These are phyloP conservation scores for Murraya paniculata DNA, from an alignment of 345 rosid species.

Conservation along the genomic window DNA sequence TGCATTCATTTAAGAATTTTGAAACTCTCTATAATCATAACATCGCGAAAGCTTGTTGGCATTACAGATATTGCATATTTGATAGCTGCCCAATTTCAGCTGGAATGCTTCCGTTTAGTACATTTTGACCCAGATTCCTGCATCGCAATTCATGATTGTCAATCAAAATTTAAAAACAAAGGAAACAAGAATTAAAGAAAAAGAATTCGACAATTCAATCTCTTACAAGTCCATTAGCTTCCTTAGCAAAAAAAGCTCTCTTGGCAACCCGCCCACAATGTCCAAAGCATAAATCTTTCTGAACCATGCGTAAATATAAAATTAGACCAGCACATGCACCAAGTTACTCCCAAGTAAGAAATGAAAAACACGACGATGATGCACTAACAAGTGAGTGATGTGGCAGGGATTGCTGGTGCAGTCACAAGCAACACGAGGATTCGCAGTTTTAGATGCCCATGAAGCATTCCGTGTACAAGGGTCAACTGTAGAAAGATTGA, in stretches of 20 bases:
- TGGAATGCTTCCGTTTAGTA: constrained; percentile 46
- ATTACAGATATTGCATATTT: constrained; percentile 58
- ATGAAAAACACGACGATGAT: not conserved
- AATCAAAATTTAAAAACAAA: not conserved
- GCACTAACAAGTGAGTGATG: constrained; percentile 45
- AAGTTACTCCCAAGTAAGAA: not conserved
- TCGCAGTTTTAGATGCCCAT: constrained; percentile 35
- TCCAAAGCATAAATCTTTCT: constrained; percentile 66
- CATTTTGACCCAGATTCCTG: constrained; percentile 59
- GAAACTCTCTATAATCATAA: not conserved
- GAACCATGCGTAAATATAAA: constrained; percentile 11
- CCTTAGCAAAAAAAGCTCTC: constrained; percentile 44
- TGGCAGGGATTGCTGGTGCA: constrained; percentile 45
- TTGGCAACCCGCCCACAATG: constrained; percentile 47
- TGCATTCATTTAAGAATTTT: not conserved
- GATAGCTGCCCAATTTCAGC: constrained; percentile 44
- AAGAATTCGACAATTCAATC: not conserved
- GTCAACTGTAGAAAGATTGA: constrained; percentile 33
- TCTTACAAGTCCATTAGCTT: constrained; percentile 48
- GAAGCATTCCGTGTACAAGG: constrained; percentile 41
- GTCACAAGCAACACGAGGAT: constrained; percentile 48
- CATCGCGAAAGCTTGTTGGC: not conserved
- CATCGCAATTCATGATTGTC: constrained; percentile 5
- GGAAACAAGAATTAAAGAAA: not conserved
- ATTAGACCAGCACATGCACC: not conserved